Evolutionary conservation across 116 monocot genomes (phyloP), one percentile per base, ranked within the genome.

Genomic region (Iris pallida): DNA sequence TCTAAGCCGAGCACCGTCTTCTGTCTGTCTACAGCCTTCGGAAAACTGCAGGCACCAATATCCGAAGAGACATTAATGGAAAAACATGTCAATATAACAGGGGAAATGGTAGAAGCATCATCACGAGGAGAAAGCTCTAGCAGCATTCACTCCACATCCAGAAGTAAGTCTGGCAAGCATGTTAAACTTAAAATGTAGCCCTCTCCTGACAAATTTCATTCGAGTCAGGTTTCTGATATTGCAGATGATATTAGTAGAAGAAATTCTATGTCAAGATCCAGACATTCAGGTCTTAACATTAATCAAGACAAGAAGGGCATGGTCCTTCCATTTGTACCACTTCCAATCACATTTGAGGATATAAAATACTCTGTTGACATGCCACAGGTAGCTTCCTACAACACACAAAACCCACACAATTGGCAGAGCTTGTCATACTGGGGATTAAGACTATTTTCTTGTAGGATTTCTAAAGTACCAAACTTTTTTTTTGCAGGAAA

Each of bases 61-160:
- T 44, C 71, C 16, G 63, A 71, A 47, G 71, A 71, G 52, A 15
- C 46, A 16, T 57, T 80, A 45, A 66, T 66, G 54, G 75, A 70
- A 13, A 71, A 66, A 20, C 53, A 66, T 47, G 59, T 46, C 2
- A 71, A 59, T 57, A 71, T 42, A 55, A 71, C 47, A 45, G 59
- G 70, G 19, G 30, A 59, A 42, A 11, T 20, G 11, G 8, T 10
- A 40, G 59, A 40, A 48, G 10, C 15, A 17, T 71, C 61, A 61
- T 42, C 54, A 0, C n/a, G 14, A 54, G 55, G 40, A 62, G 54
- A 16, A 5, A 55, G 18, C n/a, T 51, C 61, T n/a, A n/a, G n/a
- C 18, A 41, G 16, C n/a, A 42, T 16, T 53, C 13, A 16, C 16
- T 45, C 46, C 8, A 9, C 46, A 46, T 63, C 63, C 30, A 30